Base-by-base conservation (phyloP, 805 yeast species). In the Yarrowia divulgata region DNA sequence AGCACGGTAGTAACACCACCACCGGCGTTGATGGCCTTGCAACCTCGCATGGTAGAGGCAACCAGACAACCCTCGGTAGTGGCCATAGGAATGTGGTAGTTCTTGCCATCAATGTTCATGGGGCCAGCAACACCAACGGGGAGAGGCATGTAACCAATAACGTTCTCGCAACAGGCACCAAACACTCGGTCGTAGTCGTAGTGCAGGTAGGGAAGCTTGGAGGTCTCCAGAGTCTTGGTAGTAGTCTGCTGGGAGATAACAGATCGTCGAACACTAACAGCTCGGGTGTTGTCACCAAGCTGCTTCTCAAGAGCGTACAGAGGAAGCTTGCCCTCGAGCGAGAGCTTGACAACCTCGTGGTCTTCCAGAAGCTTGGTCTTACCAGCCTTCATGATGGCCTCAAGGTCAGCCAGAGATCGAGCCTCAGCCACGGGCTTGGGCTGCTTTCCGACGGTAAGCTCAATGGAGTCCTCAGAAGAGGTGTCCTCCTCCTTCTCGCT, bases 121-220 rank as follows among this genome's bases (percentile, higher is more conserved):
- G 99, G 99, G 68, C 99, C 99, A 35, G 98, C 98, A 77, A 95
- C 89, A 79, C 99, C 99, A 69, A 95, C 92, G 8, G 99, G 99
- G 52, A 95, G 79, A 35, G 99, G 99, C 88, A 94, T 87, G 77
- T 84, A 95, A 39, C 99, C 99, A 78, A 95, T 90, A 70, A 95
- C 99, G 76, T 95, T 95, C 79, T 95, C 99, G 83, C 99, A 95
- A 82, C 99, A 95, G 10, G 99, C 98, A 71, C 99, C 99, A 76
- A 93, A 89, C 8, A 95, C 99, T 73, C 98, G 88, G 77, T 93
- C 96, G 78, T 93, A 95, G 78, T 95, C 97, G 77, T 94, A 95
- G 75, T 87, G 81, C 72, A 83, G 81, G 79, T 87, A 93, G 18
- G 99, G 99, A 72, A 95, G 83, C 72, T 87, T 85, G 42, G 85